Evolutionary conservation across 2,329 filamentous ascomycete species (phyloP).

Genomic region (Neonectria punicea): DNA sequence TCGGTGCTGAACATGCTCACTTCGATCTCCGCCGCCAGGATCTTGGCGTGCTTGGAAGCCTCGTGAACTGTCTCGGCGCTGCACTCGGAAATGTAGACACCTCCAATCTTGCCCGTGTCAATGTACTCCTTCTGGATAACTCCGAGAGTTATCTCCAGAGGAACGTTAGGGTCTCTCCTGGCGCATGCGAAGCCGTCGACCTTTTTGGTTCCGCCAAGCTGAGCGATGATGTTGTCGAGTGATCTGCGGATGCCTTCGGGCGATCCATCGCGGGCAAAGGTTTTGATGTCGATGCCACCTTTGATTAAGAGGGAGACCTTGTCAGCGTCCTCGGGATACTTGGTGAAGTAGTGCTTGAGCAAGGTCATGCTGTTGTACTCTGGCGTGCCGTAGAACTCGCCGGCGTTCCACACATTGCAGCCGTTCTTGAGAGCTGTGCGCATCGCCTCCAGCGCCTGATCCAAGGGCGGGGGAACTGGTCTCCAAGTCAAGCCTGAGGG

Average conservation of each 20-base stretch:
- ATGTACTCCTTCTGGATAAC: constrained; percentile 59
- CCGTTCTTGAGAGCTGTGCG: constrained; percentile 60
- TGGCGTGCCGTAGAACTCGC: constrained; percentile 71
- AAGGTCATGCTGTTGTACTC: constrained; percentile 68
- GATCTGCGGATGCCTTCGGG: constrained; percentile 65
- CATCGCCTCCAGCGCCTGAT: constrained; percentile 65
- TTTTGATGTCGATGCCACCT: constrained; percentile 57
- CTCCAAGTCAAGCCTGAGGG: constrained; percentile 58
- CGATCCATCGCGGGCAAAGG: constrained; percentile 59
- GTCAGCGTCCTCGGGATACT: constrained; percentile 71
- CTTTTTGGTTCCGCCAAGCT: constrained; percentile 65
- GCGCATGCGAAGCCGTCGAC: constrained; percentile 71
- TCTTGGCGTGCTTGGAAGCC: constrained; percentile 55
- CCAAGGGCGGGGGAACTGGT: constrained; percentile 51
- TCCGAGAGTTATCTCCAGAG: constrained; percentile 56
- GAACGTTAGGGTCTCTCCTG: constrained; percentile 62
- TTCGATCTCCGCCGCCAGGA: constrained; percentile 65
- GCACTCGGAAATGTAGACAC: constrained; percentile 64
- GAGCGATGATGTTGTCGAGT: constrained; percentile 65
- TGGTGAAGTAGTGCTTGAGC: constrained; percentile 69
- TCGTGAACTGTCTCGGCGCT: constrained; percentile 60
- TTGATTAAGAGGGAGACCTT: constrained; percentile 73
- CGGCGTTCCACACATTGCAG: constrained; percentile 69
- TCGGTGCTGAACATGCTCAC: constrained; percentile 62
- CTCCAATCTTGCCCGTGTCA: constrained; percentile 62